These are phyloP conservation scores for Diplogelasinospora grovesii DNA, from an alignment of 495 filamentous ascomycete species.

Conservation along the genomic window DNA sequence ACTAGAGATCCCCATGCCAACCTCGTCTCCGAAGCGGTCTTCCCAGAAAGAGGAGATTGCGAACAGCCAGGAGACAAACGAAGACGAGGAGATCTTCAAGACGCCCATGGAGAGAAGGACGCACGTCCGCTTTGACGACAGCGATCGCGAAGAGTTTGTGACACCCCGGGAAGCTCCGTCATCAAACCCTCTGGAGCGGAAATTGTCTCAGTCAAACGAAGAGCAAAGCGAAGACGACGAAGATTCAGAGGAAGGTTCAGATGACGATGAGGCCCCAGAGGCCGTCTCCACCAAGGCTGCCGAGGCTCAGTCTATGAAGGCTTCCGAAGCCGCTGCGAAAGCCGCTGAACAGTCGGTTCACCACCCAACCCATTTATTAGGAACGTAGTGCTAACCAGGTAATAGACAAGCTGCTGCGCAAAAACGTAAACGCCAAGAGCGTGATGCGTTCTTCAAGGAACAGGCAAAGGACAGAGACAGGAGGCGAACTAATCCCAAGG, in stretches of 20 bases:
- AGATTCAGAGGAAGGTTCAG: constrained; percentile 28
- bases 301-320: constrained; percentile 28
- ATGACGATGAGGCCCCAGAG: constrained; percentile 36
- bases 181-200: constrained; percentile 17
- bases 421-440: constrained; percentile 41
- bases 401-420: constrained; percentile 33
- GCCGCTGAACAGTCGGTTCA: constrained; percentile 36
- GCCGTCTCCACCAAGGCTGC: constrained; percentile 35
- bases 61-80: constrained; percentile 12
- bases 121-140: constrained; percentile 26
- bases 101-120: constrained; percentile 19
- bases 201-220: neutral
- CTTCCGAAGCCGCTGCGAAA: constrained; percentile 29
- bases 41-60: constrained; percentile 2
- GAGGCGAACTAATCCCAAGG: too few species aligned
- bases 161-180: constrained; percentile 26
- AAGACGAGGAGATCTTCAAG: constrained; percentile 18
- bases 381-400: constrained; percentile 4
- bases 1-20: constrained; percentile 25
- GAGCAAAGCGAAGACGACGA: constrained; percentile 17
- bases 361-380: too few species aligned
- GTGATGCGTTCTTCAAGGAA: constrained; percentile 37
- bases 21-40: constrained; percentile 14
- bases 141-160: constrained; percentile 26
- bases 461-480: constrained; percentile 38